Evolutionary conservation across 2,329 filamentous ascomycete genomes (phyloP), one percentile per base, ranked within the genome.

Genomic region (Rasamsonia emersonii): DNA sequence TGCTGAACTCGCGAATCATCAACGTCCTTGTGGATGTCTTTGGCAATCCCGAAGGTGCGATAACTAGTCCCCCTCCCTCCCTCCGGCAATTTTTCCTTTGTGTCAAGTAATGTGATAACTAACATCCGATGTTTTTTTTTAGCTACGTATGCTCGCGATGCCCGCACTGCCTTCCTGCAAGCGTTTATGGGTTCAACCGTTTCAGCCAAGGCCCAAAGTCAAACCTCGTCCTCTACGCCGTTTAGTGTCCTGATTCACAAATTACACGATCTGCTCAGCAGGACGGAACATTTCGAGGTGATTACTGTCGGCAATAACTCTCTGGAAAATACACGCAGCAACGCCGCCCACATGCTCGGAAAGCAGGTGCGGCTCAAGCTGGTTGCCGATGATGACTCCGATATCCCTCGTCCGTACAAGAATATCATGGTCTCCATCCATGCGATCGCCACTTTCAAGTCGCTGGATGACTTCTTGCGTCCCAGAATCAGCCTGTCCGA

Each of bases 371-470:
- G 89, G 19, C 72, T 98, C 26, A 88, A 86, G 46, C 70, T 98
- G 19, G 75, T 88, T 21, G 89, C 91, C 2, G 88, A 93, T 44
- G 88, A 61, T 2, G 81, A 88, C 28, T 89, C 86, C 1, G 84
- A 91, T 29, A 91, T 98, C 38, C 91, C 91, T 11, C 73, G 79
- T 20, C 71, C 81, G 0, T 96, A 93, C 53, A 76, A 84, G 14
- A 94, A 89, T 45, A 93, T 98, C 41, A 95, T 95, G 82, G 91
- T 98, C 1, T 93, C 86, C 0, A 98, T 98, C 36, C 91, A 98
- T 56, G 91, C 91, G 10, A 96, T 98, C 50, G 89, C 91, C 2
- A 96, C 88, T 0, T 96, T 98, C 67, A 96, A 95, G 57, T 84
- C 89, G 0, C 65, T 98, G 15, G 91, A 96, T 52, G 91, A 98